Conservation (phyloP, 1,284 basidiomycete species). For the Ceratobasidium sp. region DNA sequence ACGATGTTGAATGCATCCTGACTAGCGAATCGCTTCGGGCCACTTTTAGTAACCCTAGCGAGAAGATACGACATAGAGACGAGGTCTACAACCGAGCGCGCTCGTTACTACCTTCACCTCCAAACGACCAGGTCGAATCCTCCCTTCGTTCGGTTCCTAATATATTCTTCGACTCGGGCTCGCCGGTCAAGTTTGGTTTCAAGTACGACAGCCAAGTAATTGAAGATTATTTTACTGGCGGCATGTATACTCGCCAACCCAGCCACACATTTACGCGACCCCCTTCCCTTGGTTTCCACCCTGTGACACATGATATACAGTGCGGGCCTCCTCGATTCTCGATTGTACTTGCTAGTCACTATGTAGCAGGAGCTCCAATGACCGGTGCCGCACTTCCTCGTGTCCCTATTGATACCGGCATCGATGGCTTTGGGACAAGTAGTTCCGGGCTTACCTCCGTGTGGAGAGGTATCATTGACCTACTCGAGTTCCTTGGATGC, state of each 20-base stretch:
- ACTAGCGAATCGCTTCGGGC: conserved; percentile 8
- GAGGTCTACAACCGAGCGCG: background rate
- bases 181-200: background rate
- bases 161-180: conserved; percentile 7
- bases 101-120: conserved; percentile 15
- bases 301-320: background rate
- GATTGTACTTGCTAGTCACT: conserved; percentile 7
- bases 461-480: conserved; percentile 32
- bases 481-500: conserved; percentile 30
- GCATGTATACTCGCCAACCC: background rate
- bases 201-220: background rate
- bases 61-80: conserved; percentile 9
- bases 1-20: conserved; percentile 28
- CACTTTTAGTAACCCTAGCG: background rate
- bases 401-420: conserved; percentile 29
- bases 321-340: conserved; percentile 38
- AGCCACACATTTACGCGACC: conserved; percentile 40
- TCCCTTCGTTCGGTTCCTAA: conserved; percentile 1
- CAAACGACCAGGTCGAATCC: conserved; percentile 12
- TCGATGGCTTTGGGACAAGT: conserved; percentile 18
- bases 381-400: conserved; percentile 29
- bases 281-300: conserved; percentile 27
- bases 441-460: conserved; percentile 26
- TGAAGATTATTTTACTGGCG: background rate
- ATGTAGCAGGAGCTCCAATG: background rate